Evolutionary conservation across 2,329 filamentous ascomycete genomes (phyloP).

Genomic region (Trichoderma cornu-damae): DNA sequence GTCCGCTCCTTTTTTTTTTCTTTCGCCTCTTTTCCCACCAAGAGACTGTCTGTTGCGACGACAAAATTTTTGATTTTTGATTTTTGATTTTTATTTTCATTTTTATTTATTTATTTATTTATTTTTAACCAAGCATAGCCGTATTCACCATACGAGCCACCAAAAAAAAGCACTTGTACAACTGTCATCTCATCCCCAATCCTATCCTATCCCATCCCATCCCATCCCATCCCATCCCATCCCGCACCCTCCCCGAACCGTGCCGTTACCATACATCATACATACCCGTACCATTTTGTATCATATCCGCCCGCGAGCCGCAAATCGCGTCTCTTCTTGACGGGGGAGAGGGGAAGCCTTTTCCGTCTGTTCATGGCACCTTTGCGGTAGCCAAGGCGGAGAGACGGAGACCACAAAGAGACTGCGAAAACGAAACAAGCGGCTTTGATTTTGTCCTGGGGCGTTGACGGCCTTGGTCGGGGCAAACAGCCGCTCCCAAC

Average conservation of each 20-base stretch:
- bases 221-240: neutral
- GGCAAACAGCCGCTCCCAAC: conserved; percentile 2
- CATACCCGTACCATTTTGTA: neutral
- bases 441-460: neutral
- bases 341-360: conserved; percentile 2
- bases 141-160: neutral
- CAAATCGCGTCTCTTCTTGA: neutral
- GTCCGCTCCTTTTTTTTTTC: conserved; percentile 17
- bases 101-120: too few species aligned
- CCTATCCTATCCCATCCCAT: neutral
- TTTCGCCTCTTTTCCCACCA: neutral
- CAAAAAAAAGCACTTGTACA: neutral
- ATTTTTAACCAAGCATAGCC: neutral
- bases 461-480: neutral
- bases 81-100: too few species aligned
- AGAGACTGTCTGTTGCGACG: neutral
- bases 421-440: neutral
- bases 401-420: conserved; percentile 8
- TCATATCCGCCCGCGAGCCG: neutral
- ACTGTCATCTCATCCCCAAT: neutral
- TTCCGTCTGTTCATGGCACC: conserved; percentile 8
- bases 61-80: neutral
- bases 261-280: too few species aligned
- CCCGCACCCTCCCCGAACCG: too few species aligned
- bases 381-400: conserved; percentile 6